Conservation (phyloP, 2,329 filamentous ascomycete genomes). For the Penicillium hordei region DNA sequence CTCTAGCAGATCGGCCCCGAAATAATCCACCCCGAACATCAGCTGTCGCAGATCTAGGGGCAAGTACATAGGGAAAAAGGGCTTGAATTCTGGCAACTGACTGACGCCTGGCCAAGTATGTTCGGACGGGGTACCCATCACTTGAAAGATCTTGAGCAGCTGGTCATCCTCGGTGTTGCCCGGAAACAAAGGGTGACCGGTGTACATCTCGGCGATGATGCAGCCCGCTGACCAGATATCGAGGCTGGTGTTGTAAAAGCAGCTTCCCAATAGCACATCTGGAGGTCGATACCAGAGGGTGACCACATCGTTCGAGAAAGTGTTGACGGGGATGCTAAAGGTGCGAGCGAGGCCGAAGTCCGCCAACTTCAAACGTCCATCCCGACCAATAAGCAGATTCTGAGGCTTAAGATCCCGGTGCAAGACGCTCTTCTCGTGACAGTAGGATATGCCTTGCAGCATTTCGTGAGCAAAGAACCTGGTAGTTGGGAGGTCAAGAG, state of each 20-base stretch:
- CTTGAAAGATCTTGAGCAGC: constrained; percentile 91
- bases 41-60: not conserved
- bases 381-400: constrained; percentile 90
- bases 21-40: not conserved
- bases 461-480: constrained; percentile 99
- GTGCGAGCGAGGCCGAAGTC: constrained; percentile 93
- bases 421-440: constrained; percentile 92
- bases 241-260: constrained; percentile 98
- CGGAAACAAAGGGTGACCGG: constrained; percentile 91
- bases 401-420: constrained; percentile 96
- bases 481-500: constrained; percentile 83
- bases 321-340: constrained; percentile 96
- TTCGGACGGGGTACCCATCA: constrained; percentile 97
- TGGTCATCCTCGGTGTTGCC: constrained; percentile 98
- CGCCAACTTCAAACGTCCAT: constrained; percentile 85
- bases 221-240: constrained; percentile 99
- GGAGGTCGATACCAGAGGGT: constrained; percentile 98
- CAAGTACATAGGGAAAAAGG: constrained; percentile 66
- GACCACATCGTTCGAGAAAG: constrained; percentile 96
- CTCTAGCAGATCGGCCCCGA: not conserved
- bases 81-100: constrained; percentile 93
- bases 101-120: constrained; percentile 93
- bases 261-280: constrained; percentile 86
- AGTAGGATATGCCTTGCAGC: constrained; percentile 91
- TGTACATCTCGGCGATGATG: constrained; percentile 99